Percentiles rank a stretch among this genome's conserved stretches.
Conservation (phyloP, 257 asterid species). For the Ajuga chamaepitys region DNA sequence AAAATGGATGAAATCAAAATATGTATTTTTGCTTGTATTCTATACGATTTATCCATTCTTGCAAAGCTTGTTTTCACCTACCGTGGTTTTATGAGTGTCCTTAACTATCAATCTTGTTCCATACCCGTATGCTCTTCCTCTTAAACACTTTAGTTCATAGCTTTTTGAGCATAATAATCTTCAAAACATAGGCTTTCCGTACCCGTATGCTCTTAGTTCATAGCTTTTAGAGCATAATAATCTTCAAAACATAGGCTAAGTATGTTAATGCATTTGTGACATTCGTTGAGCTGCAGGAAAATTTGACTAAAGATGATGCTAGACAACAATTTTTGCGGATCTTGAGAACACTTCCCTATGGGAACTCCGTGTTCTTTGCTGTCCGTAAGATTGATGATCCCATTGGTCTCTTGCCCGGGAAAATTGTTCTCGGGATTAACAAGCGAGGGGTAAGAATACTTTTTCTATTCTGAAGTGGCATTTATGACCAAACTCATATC, state of each 20-base stretch:
- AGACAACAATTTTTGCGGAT: slow-evolving; percentile 89
- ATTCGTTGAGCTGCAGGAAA: slow-evolving; percentile 48
- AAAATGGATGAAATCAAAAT: background rate
- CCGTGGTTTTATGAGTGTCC: background rate
- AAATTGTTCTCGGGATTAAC: slow-evolving; percentile 80
- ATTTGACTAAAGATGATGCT: slow-evolving; percentile 95
- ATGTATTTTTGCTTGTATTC: background rate
- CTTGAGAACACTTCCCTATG: slow-evolving; percentile 91
- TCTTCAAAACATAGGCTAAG: background rate
- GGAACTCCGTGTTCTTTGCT: slow-evolving; percentile 95
- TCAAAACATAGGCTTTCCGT: background rate
- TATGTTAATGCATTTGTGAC: background rate
- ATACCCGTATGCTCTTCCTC: background rate
- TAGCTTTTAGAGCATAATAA: background rate
- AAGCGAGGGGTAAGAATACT: slow-evolving; percentile 83
- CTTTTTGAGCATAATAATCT: background rate
- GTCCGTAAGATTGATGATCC: slow-evolving; percentile 99
- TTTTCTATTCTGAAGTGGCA: background rate
- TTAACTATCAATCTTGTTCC: background rate
- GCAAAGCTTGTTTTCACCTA: background rate
- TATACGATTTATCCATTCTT: background rate
- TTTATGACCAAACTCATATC: background rate
- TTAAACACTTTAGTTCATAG: background rate
- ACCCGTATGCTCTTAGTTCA: background rate
- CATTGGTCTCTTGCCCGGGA: slow-evolving; percentile 95